Evolutionary conservation across 2,329 filamentous ascomycete genomes (phyloP).

Genomic region (Pseudogymnoascus destructans): DNA sequence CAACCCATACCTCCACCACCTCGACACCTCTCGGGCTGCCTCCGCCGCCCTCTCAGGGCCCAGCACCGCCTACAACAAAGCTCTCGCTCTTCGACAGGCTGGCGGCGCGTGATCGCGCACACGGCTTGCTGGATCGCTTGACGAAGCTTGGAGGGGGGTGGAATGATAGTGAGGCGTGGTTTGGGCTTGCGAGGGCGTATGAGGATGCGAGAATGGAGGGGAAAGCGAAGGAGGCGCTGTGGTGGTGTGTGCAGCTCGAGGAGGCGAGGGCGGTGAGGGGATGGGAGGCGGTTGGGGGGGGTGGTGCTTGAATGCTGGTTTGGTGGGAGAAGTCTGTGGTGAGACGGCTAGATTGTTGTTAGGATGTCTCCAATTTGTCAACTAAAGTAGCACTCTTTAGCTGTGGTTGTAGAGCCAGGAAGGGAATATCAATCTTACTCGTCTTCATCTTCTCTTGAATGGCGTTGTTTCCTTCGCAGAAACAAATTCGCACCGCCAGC

Average conservation of each 20-base stretch:
- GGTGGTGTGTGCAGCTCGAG: conserved; percentile 96
- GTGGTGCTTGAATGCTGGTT: conserved; percentile 30
- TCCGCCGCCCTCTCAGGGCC: not conserved
- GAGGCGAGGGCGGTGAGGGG: conserved; percentile 67
- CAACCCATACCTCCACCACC: not conserved
- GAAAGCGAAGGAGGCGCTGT: conserved; percentile 82
- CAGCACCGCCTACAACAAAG: conserved; percentile 15
- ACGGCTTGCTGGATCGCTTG: conserved; percentile 65
- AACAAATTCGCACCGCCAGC: no score
- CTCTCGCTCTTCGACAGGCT: conserved; percentile 46
- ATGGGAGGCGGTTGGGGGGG: conserved; percentile 59
- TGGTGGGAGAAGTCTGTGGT: no score
- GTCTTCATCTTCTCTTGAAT: no score
- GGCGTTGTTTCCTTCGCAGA: no score
- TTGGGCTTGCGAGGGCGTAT: conserved; percentile 70
- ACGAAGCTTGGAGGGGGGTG: conserved; percentile 79
- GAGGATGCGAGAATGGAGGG: conserved; percentile 76
- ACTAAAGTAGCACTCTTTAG: no score
- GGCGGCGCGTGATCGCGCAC: conserved; percentile 81
- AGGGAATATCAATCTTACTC: no score
- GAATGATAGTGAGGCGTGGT: conserved; percentile 92
- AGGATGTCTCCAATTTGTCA: no score
- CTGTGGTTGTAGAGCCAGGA: no score
- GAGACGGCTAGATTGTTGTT: no score
- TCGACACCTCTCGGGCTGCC: not conserved